These are phyloP conservation scores for Tylopilus balloui DNA, from an alignment of 768 basidiomycete genomes.

Conservation along the genomic window DNA sequence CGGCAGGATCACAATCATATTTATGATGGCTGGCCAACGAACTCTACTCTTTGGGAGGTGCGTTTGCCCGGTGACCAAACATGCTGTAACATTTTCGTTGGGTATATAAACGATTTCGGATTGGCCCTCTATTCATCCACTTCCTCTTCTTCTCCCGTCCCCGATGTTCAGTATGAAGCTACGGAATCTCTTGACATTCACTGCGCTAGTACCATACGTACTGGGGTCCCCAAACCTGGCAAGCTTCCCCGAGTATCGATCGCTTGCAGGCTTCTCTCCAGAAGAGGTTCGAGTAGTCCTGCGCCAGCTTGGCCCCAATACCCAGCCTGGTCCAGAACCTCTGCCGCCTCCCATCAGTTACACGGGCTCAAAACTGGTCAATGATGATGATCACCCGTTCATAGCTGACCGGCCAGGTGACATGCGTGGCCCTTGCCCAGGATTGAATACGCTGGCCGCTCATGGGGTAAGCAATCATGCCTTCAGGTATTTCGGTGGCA, in stretches of 20 bases:
- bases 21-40: too few relatives aligned
- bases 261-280: constrained; percentile 14
- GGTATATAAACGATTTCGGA: background rate
- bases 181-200: background rate
- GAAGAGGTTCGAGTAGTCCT: constrained; percentile 7
- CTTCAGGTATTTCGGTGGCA: background rate
- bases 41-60: too few relatives aligned
- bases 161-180: background rate
- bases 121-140: background rate
- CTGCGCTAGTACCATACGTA: constrained; percentile 1
- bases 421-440: constrained; percentile 24
- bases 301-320: too few relatives aligned
- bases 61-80: background rate
- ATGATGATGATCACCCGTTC: constrained; percentile 18
- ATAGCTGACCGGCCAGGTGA: constrained; percentile 7
- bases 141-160: background rate
- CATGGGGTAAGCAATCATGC: constrained; percentile 22
- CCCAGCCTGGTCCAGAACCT: constrained; percentile 19
- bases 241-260: too few relatives aligned
- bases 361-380: constrained; percentile 19
- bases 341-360: constrained; percentile 17
- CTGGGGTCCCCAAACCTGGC: constrained; percentile 8
- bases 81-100: background rate
- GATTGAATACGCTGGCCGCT: constrained; percentile 24
- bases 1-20: too few relatives aligned